Conservation (phyloP, 805 yeast genomes). For the Kuraishia ogatae region DNA sequence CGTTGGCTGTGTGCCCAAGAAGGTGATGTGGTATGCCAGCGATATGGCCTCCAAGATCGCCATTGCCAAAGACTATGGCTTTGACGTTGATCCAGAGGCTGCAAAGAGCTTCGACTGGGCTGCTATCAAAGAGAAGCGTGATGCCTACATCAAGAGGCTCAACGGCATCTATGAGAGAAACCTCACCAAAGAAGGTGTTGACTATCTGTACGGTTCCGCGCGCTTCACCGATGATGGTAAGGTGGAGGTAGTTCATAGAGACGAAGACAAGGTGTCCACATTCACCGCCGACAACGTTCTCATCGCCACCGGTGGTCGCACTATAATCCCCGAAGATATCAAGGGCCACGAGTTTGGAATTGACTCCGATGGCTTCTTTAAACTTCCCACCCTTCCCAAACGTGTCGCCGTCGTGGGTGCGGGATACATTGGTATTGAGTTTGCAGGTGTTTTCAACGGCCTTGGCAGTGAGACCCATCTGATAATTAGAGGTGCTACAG, state of each 20-base stretch:
- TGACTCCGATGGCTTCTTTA: slow-evolving; percentile 87
- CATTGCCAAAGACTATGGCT: slow-evolving; percentile 80
- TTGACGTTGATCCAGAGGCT: slow-evolving; percentile 45
- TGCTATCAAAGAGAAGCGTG: slow-evolving; percentile 76
- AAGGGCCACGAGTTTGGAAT: slow-evolving; percentile 81
- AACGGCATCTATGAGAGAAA: slow-evolving; percentile 92
- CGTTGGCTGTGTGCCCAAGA: slow-evolving; percentile 98
- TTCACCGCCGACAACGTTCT: slow-evolving; percentile 78
- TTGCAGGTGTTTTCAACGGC: slow-evolving; percentile 89
- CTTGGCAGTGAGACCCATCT: slow-evolving; percentile 81
- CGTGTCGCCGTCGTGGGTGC: slow-evolving; percentile 95
- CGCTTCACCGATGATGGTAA: slow-evolving; percentile 59
- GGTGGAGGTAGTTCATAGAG: slow-evolving; percentile 69
- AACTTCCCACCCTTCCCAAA: slow-evolving; percentile 75
- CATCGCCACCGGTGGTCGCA: slow-evolving; percentile 90
- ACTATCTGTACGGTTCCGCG: slow-evolving; percentile 81
- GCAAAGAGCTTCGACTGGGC: slow-evolving; percentile 74
- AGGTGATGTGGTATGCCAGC: slow-evolving; percentile 97
- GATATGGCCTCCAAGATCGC: slow-evolving; percentile 72
- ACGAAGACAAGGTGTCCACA: slow-evolving; percentile 39
- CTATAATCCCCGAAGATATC: slow-evolving; percentile 59
- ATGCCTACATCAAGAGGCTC: slow-evolving; percentile 79
- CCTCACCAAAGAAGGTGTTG: slow-evolving; percentile 82
- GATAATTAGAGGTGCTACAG: slow-evolving; percentile 85
- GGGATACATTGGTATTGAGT: slow-evolving; percentile 94